These are phyloP conservation scores for Aspergillus thermomutatus DNA, from an alignment of 2,329 filamentous ascomycete genomes.

Conservation along the genomic window DNA sequence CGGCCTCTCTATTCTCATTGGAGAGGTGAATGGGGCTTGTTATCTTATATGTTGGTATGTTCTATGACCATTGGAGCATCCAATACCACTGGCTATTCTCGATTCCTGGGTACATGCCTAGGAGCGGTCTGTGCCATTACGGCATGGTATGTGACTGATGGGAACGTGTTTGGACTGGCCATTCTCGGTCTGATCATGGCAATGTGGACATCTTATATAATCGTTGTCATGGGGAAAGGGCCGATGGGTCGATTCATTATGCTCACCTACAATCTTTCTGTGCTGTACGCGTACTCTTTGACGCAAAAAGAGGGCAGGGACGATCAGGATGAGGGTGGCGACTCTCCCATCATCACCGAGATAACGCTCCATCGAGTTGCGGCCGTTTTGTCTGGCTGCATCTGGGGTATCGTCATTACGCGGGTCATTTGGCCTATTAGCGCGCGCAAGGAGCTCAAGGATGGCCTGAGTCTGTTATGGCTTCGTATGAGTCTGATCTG, in stretches of 20 bases:
- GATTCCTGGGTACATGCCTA: constrained; percentile 81
- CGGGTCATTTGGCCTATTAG: constrained; percentile 91
- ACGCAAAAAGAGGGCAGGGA: constrained; percentile 75
- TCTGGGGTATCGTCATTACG: constrained; percentile 91
- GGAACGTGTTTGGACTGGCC: constrained; percentile 71
- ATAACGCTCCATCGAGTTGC: constrained; percentile 86
- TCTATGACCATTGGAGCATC: constrained; percentile 96
- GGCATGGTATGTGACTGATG: constrained; percentile 73
- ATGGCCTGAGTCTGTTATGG: constrained; percentile 86
- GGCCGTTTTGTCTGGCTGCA: constrained; percentile 77
- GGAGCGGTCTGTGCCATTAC: constrained; percentile 72
- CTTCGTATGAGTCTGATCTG: constrained; percentile 93
- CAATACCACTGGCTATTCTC: constrained; percentile 84
- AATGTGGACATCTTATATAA: constrained; percentile 84
- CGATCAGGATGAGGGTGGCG: constrained; percentile 80
- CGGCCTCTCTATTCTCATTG: constrained; percentile 79
- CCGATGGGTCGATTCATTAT: constrained; percentile 92
- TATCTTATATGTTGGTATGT: constrained; percentile 97
- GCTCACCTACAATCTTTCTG: constrained; percentile 92
- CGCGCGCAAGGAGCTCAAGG: constrained; percentile 80
- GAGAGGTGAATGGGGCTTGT: constrained; percentile 92
- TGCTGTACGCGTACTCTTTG: constrained; percentile 89
- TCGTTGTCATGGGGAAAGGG: constrained; percentile 76
- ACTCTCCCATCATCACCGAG: constrained; percentile 77
- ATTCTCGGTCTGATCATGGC: constrained; percentile 79